These are phyloP conservation scores for Cicer judaicum DNA, from an alignment of 306 rosid genomes.

Conservation along the genomic window DNA sequence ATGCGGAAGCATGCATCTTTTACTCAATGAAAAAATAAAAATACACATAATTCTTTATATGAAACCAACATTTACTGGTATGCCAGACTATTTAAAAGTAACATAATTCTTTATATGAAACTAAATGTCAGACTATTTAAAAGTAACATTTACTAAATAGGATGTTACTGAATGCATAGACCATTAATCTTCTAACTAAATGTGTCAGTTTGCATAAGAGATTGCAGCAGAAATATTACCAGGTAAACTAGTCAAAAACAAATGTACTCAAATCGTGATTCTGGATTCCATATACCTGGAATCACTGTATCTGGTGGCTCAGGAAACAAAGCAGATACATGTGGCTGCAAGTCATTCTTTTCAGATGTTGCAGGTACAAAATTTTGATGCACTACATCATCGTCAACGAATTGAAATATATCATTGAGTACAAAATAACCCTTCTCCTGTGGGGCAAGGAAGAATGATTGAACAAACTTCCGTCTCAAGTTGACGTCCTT, in stretches of 20 bases:
- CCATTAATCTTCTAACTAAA: neutral
- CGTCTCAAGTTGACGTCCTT: constrained; percentile 69
- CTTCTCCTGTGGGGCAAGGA: constrained; percentile 93
- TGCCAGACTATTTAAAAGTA: neutral
- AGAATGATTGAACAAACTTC: constrained; percentile 83
- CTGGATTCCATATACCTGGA: constrained; percentile 52
- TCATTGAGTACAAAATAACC: constrained; percentile 91
- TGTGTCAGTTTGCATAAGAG: constrained; percentile 9
- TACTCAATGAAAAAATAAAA: neutral
- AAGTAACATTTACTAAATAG: neutral
- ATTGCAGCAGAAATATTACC: neutral
- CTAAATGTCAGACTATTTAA: neutral
- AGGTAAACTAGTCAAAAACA: constrained; percentile 5
- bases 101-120: too few species aligned
- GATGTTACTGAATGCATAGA: neutral
- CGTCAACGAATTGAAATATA: constrained; percentile 76
- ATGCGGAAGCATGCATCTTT: constrained; percentile 7
- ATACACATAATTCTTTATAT: neutral
- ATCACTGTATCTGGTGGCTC: constrained; percentile 49
- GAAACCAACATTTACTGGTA: neutral
- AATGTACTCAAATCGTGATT: neutral
- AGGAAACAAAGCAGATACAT: constrained; percentile 59
- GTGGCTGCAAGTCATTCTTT: constrained; percentile 58
- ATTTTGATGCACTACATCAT: constrained; percentile 58
- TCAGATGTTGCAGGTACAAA: constrained; percentile 54